Base-by-base conservation (phyloP, 345 rosid genomes). In the Eutrema heterophyllum region DNA sequence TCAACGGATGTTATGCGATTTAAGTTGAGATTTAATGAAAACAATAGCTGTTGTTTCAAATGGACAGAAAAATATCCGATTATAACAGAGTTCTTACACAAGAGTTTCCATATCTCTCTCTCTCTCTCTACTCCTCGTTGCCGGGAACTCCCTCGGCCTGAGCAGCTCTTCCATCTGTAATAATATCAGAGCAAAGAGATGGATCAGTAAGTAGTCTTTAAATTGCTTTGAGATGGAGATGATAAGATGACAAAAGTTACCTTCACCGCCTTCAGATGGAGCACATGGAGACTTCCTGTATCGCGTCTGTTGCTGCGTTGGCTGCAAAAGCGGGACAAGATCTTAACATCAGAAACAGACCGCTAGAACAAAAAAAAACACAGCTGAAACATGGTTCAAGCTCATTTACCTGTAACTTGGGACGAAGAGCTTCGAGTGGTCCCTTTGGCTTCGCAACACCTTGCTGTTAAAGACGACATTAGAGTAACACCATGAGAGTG, bases 351-450 rank as follows among this genome's bases (percentile, higher is more conserved):
- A 33, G 71, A 41, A 33, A 8, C 15, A 32, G 10, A 15, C 24
- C 4, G 10, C 35, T 9, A 24, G n/a, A 55, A 55, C 21, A 8
- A 52, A 50, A 41, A 40, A 49, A 3, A 18, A 26, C 5, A 35
- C 45, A 39, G 29, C 43, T 60, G 39, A 43, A 75, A 44, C 39
- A 9, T 24, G 76, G 46, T 40, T 49, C 15, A 56, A 24, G 63
- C 33, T 57, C 50, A 35, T 35, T 71, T 80, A 96, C 98, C 98
- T 92, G 98, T 73, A 95, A 84, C 81, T 95, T 95, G 40, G 99
- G 99, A 74, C 99, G 97, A 74, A 95, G 98, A 52, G 97, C 99
- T 87, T 95, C 94, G 2, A 95, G 93, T 7, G 99, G 98, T 82
- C 99, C 99, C 85, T 95, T 95, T 36, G 99, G 99, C 82, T 95